phyloP scores from a whole-genome alignment of 1,284 basidiomycete species.

The Fistulinella cinereoalba region DNA sequence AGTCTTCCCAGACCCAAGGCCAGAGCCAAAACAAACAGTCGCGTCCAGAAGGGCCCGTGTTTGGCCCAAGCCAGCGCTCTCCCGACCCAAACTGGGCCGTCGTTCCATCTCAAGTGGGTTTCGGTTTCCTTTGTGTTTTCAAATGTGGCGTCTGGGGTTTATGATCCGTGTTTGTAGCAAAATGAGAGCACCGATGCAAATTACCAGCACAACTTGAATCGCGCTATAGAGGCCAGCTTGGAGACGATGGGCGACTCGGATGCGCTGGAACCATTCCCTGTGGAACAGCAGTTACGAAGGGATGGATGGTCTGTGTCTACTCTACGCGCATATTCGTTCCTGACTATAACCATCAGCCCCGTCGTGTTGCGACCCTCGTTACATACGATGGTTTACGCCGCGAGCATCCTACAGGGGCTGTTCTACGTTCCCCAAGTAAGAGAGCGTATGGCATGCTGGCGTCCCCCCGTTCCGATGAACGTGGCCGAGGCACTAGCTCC shows the following conservation, averaged over 20 bases:
- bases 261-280: slow-evolving; percentile 40
- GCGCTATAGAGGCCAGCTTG: slow-evolving; percentile 66
- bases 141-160: neutral
- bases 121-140: neutral
- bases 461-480: slow-evolving; percentile 33
- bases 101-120: slow-evolving; percentile 59
- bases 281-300: slow-evolving; percentile 52
- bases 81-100: slow-evolving; percentile 66
- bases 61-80: slow-evolving; percentile 57
- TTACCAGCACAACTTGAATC: slow-evolving; percentile 57
- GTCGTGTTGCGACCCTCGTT: slow-evolving; percentile 60
- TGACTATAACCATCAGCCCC: slow-evolving; percentile 42
- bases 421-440: slow-evolving; percentile 69
- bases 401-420: slow-evolving; percentile 59
- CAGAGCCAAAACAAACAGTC: too few relatives aligned
- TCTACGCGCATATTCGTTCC: neutral
- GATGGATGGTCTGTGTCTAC: slow-evolving; percentile 49
- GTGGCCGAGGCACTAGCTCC: slow-evolving; percentile 23
- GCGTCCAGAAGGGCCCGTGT: slow-evolving; percentile 36
- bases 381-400: slow-evolving; percentile 52
- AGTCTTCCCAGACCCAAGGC: slow-evolving; percentile 4
- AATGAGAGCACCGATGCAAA: slow-evolving; percentile 37
- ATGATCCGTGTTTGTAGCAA: slow-evolving; percentile 20
- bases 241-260: slow-evolving; percentile 33
- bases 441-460: slow-evolving; percentile 46